Evolutionary conservation across 495 filamentous ascomycete species (phyloP).

Genomic region (Pyronema omphalodes): DNA sequence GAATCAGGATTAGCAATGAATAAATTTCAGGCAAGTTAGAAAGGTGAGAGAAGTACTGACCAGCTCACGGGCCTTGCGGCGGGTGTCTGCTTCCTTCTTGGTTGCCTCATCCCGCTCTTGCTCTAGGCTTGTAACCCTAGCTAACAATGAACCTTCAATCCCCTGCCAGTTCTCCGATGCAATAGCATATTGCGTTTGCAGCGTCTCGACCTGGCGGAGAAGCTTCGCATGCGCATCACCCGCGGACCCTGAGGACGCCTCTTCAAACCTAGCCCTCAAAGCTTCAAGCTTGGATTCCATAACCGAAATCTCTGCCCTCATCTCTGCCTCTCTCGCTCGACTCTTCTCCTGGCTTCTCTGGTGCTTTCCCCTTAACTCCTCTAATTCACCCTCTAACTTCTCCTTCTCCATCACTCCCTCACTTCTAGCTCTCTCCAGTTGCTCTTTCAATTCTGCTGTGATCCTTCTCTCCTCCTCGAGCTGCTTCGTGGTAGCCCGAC

Average conservation of each 20-base stretch:
- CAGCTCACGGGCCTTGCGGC: constrained; percentile 69
- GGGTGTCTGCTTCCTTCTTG: constrained; percentile 66
- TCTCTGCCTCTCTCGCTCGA: constrained; percentile 51
- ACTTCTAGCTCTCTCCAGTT: constrained; percentile 48
- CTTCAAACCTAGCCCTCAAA: constrained; percentile 68
- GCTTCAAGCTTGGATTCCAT: constrained; percentile 85
- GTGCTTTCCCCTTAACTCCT: constrained; percentile 48
- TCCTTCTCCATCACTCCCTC: constrained; percentile 62
- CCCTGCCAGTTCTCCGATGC: constrained; percentile 97
- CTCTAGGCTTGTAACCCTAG: constrained; percentile 56
- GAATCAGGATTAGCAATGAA: background rate
- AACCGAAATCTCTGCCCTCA: constrained; percentile 59
- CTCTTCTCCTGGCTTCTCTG: constrained; percentile 59
- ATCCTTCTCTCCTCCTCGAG: constrained; percentile 50
- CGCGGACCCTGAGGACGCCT: constrained; percentile 62
- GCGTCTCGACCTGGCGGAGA: constrained; percentile 79
- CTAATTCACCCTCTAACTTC: constrained; percentile 47
- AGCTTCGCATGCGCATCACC: constrained; percentile 82
- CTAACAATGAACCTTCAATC: constrained; percentile 65
- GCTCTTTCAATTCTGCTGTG: constrained; percentile 50
- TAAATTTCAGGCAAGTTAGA: background rate
- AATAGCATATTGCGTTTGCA: constrained; percentile 87
- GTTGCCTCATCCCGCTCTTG: constrained; percentile 73
- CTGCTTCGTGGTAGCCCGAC: constrained; percentile 45
- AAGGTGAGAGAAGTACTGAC: constrained; percentile 31